These are phyloP conservation scores for Hanseniaspora gamundiae DNA, from an alignment of 1,139 yeast genomes.

Conservation along the genomic window DNA sequence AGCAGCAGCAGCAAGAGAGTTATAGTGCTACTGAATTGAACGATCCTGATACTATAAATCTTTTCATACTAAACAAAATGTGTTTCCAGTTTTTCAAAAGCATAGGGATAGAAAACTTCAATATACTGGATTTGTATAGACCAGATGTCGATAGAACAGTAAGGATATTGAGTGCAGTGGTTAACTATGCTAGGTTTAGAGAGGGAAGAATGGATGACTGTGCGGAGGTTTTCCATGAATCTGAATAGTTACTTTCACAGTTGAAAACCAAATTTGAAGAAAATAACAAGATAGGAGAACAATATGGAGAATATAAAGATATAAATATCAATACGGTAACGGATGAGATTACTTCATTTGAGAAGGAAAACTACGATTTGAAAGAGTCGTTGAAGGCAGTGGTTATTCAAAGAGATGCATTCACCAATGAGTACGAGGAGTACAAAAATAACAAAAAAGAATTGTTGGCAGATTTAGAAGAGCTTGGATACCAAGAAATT, in stretches of 20 bases:
- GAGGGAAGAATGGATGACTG: conserved; percentile 66
- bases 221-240: conserved; percentile 44
- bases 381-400: conserved; percentile 56
- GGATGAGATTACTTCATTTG: conserved; percentile 34
- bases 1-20: conserved; percentile 12
- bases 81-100: conserved; percentile 51
- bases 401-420: conserved; percentile 42
- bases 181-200: conserved; percentile 74
- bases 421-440: conserved; percentile 52
- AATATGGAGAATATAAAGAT: conserved; percentile 32
- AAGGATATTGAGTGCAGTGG: conserved; percentile 67
- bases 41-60: conserved; percentile 27
- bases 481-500: conserved; percentile 27
- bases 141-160: conserved; percentile 61
- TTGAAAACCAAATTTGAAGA: conserved; percentile 28
- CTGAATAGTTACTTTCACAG: conserved; percentile 39
- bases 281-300: conserved; percentile 32
- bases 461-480: conserved; percentile 36
- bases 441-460: conserved; percentile 53
- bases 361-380: conserved; percentile 43
- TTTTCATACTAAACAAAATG: conserved; percentile 46
- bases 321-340: conserved; percentile 21
- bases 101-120: conserved; percentile 71
- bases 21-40: conserved; percentile 11
- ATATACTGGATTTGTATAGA: conserved; percentile 50